phyloP scores from a whole-genome alignment of 163 green algal species.

The Coccomyxa subellipsoidea region DNA sequence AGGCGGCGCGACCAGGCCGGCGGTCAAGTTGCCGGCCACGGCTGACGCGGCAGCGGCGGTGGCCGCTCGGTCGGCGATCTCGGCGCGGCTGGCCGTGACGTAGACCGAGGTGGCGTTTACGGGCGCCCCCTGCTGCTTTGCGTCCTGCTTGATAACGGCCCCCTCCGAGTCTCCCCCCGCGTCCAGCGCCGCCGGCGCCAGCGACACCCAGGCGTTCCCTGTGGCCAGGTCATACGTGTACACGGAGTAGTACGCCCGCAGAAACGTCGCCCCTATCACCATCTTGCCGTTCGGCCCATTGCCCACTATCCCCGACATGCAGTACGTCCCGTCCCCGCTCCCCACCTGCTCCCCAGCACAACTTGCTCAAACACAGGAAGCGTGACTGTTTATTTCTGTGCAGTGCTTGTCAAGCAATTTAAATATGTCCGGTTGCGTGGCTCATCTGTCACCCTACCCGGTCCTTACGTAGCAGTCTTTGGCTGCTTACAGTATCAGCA shows the following conservation, averaged over 20 bases:
- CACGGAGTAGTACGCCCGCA: conserved; percentile 16
- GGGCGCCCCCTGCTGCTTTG: neutral
- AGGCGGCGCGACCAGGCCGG: neutral
- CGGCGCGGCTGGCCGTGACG: neutral
- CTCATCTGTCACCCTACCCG: no score
- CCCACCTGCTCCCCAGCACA: neutral
- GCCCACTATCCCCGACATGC: neutral
- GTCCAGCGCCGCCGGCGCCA: neutral
- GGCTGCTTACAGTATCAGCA: neutral
- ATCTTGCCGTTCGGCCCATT: neutral
- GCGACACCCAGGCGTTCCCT: neutral
- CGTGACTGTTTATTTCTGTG: no score
- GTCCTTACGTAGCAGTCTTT: neutral
- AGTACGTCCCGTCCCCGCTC: neutral
- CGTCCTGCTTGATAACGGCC: neutral
- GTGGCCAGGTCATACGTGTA: conserved; percentile 9
- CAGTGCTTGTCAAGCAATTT: no score
- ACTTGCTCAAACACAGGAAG: no score
- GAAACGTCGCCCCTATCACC: conserved; percentile 10
- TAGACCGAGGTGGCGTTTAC: neutral
- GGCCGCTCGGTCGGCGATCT: neutral
- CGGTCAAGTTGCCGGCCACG: neutral
- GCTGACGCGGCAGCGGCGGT: neutral
- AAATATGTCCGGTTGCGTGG: no score
- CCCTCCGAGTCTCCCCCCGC: neutral